A percentile compares a stretch with the other conserved stretches of the same genome.
Evolutionary conservation across 805 yeast genomes (phyloP).

Genomic region (Metschnikowia picachoensis): DNA sequence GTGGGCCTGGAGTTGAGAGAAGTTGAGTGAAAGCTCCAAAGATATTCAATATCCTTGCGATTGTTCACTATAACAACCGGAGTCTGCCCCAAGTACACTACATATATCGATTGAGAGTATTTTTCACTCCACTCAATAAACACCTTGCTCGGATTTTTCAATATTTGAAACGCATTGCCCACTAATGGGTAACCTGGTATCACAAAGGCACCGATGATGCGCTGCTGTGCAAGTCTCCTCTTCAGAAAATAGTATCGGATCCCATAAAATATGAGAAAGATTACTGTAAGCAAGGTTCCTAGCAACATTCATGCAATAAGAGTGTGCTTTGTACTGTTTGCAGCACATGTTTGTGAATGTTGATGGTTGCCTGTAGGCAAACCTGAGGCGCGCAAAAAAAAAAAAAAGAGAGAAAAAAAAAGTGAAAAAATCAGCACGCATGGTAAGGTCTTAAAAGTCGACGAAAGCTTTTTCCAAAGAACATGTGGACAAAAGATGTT

Average conservation of each 20-base stretch:
- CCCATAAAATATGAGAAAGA: background rate
- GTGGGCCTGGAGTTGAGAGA: conserved; percentile 66
- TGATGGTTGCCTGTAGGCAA: too few relatives aligned
- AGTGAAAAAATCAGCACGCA: too few relatives aligned
- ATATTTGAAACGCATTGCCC: conserved; percentile 46
- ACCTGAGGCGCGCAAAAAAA: too few relatives aligned
- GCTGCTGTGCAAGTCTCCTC: background rate
- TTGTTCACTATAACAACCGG: conserved; percentile 66
- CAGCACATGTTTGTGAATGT: background rate
- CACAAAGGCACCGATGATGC: conserved; percentile 35
- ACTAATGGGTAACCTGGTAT: conserved; percentile 49
- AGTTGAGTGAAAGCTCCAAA: conserved; percentile 48
- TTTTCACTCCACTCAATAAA: conserved; percentile 43
- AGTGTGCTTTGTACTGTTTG: background rate
- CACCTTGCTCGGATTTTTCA: conserved; percentile 46
- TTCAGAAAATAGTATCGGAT: background rate
- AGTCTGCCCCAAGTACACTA: conserved; percentile 56
- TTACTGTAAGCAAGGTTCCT: conserved; percentile 1
- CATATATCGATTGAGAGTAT: conserved; percentile 48
- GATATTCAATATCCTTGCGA: conserved; percentile 45
- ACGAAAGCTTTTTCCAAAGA: too few relatives aligned
- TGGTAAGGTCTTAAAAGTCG: too few relatives aligned
- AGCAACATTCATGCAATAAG: conserved; percentile 2
- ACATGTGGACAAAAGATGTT: too few relatives aligned
- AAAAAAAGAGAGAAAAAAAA: too few relatives aligned